These are phyloP conservation scores for Talaromyces proteolyticus DNA, from an alignment of 495 filamentous ascomycete genomes.

Conservation along the genomic window DNA sequence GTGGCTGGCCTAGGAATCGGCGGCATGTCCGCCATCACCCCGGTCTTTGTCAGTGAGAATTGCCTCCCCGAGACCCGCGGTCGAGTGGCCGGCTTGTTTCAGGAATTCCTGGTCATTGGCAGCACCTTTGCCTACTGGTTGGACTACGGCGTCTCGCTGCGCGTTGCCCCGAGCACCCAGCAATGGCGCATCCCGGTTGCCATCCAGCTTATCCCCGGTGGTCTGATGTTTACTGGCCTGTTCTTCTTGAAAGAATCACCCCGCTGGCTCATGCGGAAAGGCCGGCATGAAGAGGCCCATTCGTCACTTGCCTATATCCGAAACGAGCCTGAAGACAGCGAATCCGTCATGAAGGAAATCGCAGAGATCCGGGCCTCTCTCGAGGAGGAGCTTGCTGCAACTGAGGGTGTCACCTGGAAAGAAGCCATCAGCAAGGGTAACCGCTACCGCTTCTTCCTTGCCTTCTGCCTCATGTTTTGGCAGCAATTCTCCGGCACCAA, in stretches of 20 bases:
- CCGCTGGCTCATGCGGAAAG: constrained; percentile 44
- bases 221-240: constrained; percentile 46
- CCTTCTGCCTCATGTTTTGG: constrained; percentile 43
- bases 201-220: constrained; percentile 53
- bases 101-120: constrained; percentile 24
- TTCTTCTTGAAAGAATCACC: constrained; percentile 53
- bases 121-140: constrained; percentile 23
- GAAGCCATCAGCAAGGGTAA: constrained; percentile 32
- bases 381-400: constrained; percentile 30
- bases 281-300: constrained; percentile 40
- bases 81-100: constrained; percentile 36
- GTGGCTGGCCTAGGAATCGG: constrained; percentile 37
- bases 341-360: constrained; percentile 48
- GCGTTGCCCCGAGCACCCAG: constrained; percentile 23
- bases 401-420: constrained; percentile 33
- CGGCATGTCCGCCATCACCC: constrained; percentile 40
- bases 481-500: constrained; percentile 51
- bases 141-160: constrained; percentile 17
- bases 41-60: constrained; percentile 28
- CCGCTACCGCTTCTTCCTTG: constrained; percentile 35
- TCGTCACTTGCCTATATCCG: constrained; percentile 45
- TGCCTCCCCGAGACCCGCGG: constrained; percentile 22
- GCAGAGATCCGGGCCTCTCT: constrained; percentile 53
- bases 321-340: constrained; percentile 29
- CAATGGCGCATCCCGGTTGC: constrained; percentile 32